These are phyloP conservation scores for Orbilia javanica DNA, from an alignment of 2,329 filamentous ascomycete genomes.

Conservation along the genomic window DNA sequence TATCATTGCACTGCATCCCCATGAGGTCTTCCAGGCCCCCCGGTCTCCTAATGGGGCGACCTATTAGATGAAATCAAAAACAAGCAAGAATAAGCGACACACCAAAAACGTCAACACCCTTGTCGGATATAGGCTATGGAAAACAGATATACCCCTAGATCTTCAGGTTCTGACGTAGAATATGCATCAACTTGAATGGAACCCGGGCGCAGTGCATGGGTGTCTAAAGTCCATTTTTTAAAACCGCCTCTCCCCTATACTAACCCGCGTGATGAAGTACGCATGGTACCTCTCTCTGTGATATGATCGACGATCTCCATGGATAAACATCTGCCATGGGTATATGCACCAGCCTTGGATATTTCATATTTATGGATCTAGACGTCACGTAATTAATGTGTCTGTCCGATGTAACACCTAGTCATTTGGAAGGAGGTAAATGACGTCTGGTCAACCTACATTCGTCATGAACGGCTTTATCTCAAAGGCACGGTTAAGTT, in stretches of 20 bases:
- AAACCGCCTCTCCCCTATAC: neutral
- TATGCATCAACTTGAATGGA: constrained; percentile 18
- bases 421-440: neutral
- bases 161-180: constrained; percentile 41
- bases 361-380: constrained; percentile 2
- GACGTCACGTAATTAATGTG: neutral
- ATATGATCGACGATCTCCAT: constrained; percentile 8
- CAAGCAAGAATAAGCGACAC: constrained; percentile 54
- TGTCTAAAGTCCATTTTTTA: neutral
- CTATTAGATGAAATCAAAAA: neutral
- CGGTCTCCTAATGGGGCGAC: no score
- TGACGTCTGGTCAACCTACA: neutral
- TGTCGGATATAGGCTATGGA: constrained; percentile 26
- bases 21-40: neutral
- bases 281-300: neutral
- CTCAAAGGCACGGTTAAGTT: neutral
- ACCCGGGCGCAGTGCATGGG: no score
- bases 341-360: constrained; percentile 2
- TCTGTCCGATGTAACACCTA: neutral
- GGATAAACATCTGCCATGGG: no score
- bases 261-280: neutral
- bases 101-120: neutral
- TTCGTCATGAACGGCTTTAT: neutral
- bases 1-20: constrained; percentile 48
- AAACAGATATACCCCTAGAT: constrained; percentile 28